Conservation (phyloP, 805 yeast species). For the Monosporozyma aerobia region DNA sequence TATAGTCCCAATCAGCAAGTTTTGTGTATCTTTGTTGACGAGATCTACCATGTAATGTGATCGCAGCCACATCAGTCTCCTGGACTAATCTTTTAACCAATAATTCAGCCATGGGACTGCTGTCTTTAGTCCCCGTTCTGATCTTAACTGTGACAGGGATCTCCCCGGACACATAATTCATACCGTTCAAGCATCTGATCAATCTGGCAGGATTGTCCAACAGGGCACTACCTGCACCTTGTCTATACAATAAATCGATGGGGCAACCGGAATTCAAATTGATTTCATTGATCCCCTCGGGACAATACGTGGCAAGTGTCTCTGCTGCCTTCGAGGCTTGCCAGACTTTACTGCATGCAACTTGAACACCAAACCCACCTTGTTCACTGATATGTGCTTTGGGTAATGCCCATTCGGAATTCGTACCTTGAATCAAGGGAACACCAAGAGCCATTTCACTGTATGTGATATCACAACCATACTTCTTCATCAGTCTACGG, state of each 20-base stretch:
- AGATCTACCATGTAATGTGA: slow-evolving; percentile 92
- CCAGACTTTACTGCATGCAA: slow-evolving; percentile 88
- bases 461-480: slow-evolving; percentile 90
- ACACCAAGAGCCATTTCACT: slow-evolving; percentile 89
- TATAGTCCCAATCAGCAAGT: slow-evolving; percentile 89
- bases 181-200: slow-evolving; percentile 69
- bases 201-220: slow-evolving; percentile 82
- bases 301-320: slow-evolving; percentile 35
- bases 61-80: slow-evolving; percentile 80
- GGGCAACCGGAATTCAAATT: slow-evolving; percentile 97
- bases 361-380: slow-evolving; percentile 89
- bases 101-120: slow-evolving; percentile 76
- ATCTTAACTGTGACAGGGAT: slow-evolving; percentile 87
- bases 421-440: slow-evolving; percentile 82
- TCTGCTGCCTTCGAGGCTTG: slow-evolving; percentile 92
- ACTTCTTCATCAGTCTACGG: slow-evolving; percentile 79
- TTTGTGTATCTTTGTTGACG: slow-evolving; percentile 91
- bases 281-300: slow-evolving; percentile 63
- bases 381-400: slow-evolving; percentile 75
- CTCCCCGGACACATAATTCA: slow-evolving; percentile 84
- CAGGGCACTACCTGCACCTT: slow-evolving; percentile 93
- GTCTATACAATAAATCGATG: slow-evolving; percentile 83
- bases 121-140: slow-evolving; percentile 83
- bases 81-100: slow-evolving; percentile 61
- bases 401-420: slow-evolving; percentile 96